phyloP scores from a whole-genome alignment of 495 filamentous ascomycete genomes.

The Penicillium canescens region DNA sequence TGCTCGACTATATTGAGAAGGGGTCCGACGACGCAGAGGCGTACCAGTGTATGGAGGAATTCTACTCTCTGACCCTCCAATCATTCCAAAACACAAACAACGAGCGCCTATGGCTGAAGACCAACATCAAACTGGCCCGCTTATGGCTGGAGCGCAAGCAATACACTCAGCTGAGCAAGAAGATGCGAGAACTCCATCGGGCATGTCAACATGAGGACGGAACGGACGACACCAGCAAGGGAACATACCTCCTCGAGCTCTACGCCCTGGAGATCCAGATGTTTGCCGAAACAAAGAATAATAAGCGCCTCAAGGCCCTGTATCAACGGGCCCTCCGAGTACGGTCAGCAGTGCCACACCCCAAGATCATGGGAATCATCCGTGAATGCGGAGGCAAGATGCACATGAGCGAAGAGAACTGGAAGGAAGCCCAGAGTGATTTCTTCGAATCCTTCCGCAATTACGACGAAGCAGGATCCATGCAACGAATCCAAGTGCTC shows the following conservation, averaged over 20 bases:
- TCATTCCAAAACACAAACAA: conserved; percentile 98
- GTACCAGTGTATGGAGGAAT: conserved; percentile 87
- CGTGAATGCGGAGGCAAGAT: conserved; percentile 99
- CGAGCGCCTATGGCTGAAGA: conserved; percentile 96
- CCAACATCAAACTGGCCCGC: conserved; percentile 93
- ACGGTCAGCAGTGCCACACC: conserved; percentile 92
- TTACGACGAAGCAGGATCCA: conserved; percentile 95
- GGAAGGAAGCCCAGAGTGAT: conserved; percentile 94
- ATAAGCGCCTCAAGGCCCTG: conserved; percentile 91
- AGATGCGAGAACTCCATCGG: conserved; percentile 84
- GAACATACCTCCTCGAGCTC: conserved; percentile 92
- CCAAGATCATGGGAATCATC: conserved; percentile 98
- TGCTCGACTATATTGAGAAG: conserved; percentile 98
- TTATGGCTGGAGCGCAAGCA: conserved; percentile 90
- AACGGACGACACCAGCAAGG: conserved; percentile 90
- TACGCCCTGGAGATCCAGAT: conserved; percentile 98
- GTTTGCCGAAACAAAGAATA: conserved; percentile 95
- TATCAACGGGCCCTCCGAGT: conserved; percentile 90
- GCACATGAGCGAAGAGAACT: conserved; percentile 99
- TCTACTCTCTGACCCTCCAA: conserved; percentile 89
- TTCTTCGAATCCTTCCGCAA: conserved; percentile 99
- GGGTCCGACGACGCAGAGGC: conserved; percentile 77
- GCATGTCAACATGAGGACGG: conserved; percentile 90
- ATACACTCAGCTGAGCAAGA: conserved; percentile 77
- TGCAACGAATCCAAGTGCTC: conserved; percentile 94